Evolutionary conservation across 108 stramenopile species (phyloP), one percentile per base, ranked within the genome.

Genomic region (Nitzschia sp.): DNA sequence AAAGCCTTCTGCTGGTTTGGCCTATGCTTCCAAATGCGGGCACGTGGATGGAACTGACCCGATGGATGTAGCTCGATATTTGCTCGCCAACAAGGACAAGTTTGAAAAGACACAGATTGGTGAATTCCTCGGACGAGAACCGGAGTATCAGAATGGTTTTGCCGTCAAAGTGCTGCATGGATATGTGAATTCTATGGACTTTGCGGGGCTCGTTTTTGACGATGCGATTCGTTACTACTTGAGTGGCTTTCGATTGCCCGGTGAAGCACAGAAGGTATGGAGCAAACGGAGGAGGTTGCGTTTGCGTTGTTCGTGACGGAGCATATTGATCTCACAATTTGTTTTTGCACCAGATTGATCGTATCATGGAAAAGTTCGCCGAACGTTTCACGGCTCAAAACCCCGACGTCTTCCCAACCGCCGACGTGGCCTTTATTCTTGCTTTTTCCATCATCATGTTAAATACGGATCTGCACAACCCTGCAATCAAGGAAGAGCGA

Each of bases 361-460:
- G 98, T 30, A 98, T 99, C 65, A 98, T 99, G 97, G 98, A 99
- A 70, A 97, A 96, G 46, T 99, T 98, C 78, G 97, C 98, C 18
- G 98, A 96, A 74, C 82, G 92, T 6, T 99, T 93, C 77, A 95
- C 84, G 31, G 75, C 78, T 42, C 95, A 96, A 67, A 97, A 97
- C 75, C 78, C 83, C 5, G 70, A 59, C 29, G 87, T 85, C 11
- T 98, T 99, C 69, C 96, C 98, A 3, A 84, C 80, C 24, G 96
- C 98, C 6, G 98, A 99, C 75, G 88, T 88, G 33, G 98, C 98
- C 0, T 99, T 98, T 70, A 96, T 99, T 34, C 91, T 99, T 18
- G 94, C 97, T 21, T 99, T 98, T 90, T 94, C 95, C 8, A 92
- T 98, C 64, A 99, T 99, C 81, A 99, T 99, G 98, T 85, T 99